A percentile compares a stretch with the other conserved stretches of the same genome.
These are phyloP conservation scores for Claviceps sp. DNA, from an alignment of 2,329 filamentous ascomycete species.

Conservation along the genomic window DNA sequence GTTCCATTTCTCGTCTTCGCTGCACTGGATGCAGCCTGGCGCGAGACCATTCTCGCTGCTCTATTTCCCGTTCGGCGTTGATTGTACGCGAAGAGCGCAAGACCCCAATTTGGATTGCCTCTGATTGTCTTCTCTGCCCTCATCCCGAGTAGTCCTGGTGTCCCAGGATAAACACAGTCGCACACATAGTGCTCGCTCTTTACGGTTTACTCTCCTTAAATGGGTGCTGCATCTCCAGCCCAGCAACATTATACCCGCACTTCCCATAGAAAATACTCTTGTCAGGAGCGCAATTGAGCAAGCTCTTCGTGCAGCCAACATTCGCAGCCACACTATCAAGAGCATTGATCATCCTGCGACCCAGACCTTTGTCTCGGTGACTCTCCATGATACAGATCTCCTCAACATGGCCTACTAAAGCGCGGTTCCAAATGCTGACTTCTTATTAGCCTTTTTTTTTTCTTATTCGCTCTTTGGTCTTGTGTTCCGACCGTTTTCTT, in stretches of 20 bases:
- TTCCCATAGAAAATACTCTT: conserved; percentile 64
- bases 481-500: background rate
- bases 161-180: background rate
- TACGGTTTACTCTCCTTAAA: background rate
- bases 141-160: no score
- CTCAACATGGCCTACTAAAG: conserved; percentile 66
- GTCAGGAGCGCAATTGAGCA: conserved; percentile 64
- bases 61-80: no score
- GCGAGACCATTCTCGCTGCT: no score
- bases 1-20: no score
- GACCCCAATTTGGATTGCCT: no score
- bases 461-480: background rate
- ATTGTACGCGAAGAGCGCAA: no score
- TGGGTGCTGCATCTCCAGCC: conserved; percentile 11
- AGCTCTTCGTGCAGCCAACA: conserved; percentile 70
- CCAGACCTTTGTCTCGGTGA: conserved; percentile 71
- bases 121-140: no score
- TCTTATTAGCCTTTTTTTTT: background rate
- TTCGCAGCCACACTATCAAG: conserved; percentile 59
- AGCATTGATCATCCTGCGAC: conserved; percentile 62
- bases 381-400: conserved; percentile 70
- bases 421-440: conserved; percentile 50
- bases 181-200: background rate
- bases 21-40: no score
- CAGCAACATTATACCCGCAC: conserved; percentile 12